These are phyloP conservation scores for Cladorrhinum sp. DNA, from an alignment of 2,329 filamentous ascomycete genomes.

Conservation along the genomic window DNA sequence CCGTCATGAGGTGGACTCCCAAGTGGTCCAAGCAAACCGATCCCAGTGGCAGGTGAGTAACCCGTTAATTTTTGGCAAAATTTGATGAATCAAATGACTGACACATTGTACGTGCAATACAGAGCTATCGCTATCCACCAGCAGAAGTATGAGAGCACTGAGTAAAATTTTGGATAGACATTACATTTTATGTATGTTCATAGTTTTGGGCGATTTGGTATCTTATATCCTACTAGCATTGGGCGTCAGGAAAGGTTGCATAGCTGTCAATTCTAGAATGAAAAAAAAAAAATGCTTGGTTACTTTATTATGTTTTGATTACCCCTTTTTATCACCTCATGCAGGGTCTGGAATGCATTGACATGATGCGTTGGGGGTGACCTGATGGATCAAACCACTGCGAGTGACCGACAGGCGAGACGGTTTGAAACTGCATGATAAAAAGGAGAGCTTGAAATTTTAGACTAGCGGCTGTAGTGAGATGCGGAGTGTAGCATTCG, in stretches of 20 bases:
- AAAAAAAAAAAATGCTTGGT: slow-evolving; percentile 6
- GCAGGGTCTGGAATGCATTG: background rate
- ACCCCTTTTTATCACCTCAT: background rate
- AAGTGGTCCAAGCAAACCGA: slow-evolving; percentile 97
- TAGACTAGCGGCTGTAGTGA: background rate
- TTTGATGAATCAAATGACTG: slow-evolving; percentile 13
- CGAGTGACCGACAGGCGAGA: background rate
- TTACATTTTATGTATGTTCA: slow-evolving; percentile 16
- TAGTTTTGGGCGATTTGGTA: slow-evolving; percentile 7
- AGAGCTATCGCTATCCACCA: slow-evolving; percentile 76
- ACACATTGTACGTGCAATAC: slow-evolving; percentile 15
- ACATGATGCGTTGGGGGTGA: background rate
- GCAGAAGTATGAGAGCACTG: slow-evolving; percentile 63
- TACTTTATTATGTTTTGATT: background rate
- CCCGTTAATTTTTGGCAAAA: background rate
- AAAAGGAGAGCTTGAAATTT: background rate
- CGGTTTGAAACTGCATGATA: background rate
- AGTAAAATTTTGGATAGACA: slow-evolving; percentile 24
- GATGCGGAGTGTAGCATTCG: background rate
- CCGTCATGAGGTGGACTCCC: slow-evolving; percentile 94
- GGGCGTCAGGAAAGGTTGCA: slow-evolving; percentile 4
- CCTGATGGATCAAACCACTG: background rate
- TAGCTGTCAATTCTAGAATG: slow-evolving; percentile 7
- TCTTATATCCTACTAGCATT: slow-evolving; percentile 5
- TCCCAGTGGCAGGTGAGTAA: slow-evolving; percentile 77